A percentile compares a stretch with the other conserved stretches of the same genome.
phyloP scores from a whole-genome alignment of 2,329 filamentous ascomycete genomes.

The Diaporthe sp. region DNA sequence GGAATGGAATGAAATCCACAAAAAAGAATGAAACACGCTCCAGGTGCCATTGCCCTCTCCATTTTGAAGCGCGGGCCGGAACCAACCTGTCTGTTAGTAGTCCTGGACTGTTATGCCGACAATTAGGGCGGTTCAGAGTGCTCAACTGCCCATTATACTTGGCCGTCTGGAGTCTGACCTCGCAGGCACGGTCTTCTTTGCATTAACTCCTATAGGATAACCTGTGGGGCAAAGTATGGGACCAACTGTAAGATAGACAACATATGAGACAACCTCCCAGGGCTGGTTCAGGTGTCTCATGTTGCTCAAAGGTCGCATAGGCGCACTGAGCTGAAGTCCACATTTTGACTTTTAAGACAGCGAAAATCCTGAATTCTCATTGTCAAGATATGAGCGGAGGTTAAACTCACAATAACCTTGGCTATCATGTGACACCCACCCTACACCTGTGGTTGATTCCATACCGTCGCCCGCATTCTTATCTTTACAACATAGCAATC shows the following conservation, averaged over 20 bases:
- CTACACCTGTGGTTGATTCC: background rate
- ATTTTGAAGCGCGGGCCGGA: background rate
- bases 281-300: no score
- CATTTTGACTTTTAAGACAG: background rate
- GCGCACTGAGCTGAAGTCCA: background rate
- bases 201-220: background rate
- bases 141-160: background rate
- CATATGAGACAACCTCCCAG: background rate
- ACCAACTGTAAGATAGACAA: background rate
- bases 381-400: background rate
- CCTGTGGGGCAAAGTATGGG: background rate
- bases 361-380: background rate
- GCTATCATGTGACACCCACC: background rate
- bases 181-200: background rate
- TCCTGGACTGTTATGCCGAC: no score
- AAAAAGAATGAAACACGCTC: conserved; percentile 34
- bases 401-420: background rate
- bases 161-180: background rate
- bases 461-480: no score
- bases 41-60: background rate
- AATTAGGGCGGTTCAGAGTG: background rate
- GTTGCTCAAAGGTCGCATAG: background rate
- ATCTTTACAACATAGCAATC: background rate
- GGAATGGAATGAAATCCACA: conserved; percentile 57
- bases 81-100: background rate